Evolutionary conservation across 805 yeast genomes (phyloP).

Genomic region (Candida sonorensis): DNA sequence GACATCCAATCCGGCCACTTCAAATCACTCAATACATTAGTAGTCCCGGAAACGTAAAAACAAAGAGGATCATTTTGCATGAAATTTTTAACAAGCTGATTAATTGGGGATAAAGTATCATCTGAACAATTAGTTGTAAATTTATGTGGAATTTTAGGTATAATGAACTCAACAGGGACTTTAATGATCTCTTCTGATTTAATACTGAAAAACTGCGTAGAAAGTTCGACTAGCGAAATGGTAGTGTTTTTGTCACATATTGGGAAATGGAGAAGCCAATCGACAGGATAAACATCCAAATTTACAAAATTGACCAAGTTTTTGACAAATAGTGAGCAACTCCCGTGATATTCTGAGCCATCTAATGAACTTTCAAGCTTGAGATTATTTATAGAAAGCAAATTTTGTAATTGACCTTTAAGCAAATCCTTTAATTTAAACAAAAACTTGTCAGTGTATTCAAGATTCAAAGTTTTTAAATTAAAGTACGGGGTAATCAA

Average conservation of each 20-base stretch:
- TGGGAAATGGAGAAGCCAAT: slow-evolving; percentile 5
- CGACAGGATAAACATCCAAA: slow-evolving; percentile 1
- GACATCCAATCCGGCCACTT: slow-evolving; percentile 7
- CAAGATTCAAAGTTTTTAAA: neutral
- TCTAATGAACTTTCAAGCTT: slow-evolving; percentile 1
- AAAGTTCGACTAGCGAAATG: no score
- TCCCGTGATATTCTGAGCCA: slow-evolving; percentile 3
- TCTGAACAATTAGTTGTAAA: slow-evolving; percentile 5
- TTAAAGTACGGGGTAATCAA: no score
- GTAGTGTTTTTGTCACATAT: slow-evolving; percentile 3
- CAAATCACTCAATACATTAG: neutral
- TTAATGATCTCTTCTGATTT: no score
- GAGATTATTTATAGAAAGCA: neutral
- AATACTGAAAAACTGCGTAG: no score
- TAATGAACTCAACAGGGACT: slow-evolving; percentile 2
- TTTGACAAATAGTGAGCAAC: no score
- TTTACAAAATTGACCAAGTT: neutral
- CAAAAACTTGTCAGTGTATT: neutral
- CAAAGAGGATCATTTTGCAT: slow-evolving; percentile 1
- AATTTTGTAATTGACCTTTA: slow-evolving; percentile 1
- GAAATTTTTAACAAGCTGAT: neutral
- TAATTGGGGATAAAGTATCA: slow-evolving; percentile 8
- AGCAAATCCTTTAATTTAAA: slow-evolving; percentile 1
- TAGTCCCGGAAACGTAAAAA: slow-evolving; percentile 4
- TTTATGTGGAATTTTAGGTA: slow-evolving; percentile 6